Evolutionary conservation across 139 green algal species (phyloP), one percentile per base, ranked within the genome.

Genomic region (Auxenochlorella pyrenoidosa): DNA sequence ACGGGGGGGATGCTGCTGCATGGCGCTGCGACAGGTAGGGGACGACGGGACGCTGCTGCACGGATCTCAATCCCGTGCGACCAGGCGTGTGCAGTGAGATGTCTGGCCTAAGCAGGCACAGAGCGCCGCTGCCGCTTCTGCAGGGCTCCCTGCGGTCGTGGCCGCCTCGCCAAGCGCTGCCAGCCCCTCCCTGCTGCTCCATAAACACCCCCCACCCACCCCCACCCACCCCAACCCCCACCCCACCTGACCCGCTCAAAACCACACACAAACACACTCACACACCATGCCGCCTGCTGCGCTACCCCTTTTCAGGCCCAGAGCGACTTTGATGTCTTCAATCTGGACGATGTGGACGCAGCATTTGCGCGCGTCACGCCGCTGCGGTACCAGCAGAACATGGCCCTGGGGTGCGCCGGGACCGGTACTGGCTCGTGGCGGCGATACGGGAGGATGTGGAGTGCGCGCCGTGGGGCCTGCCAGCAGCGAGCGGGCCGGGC

Each of bases 331-430:
- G 59, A 90, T 3, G 47, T 88, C 0, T 98, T 96, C 84, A 83
- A 89, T 44, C 82, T 97, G 43, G 94, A 97, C 43, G 94, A 99
- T 79, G 91, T 99, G 34, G 95, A 98, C 82, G 80, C 73, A 26
- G 97, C 95, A 0, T 99, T 99, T 84, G 84, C 86, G 0, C 81
- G 82, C 73, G 90, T 93, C 38, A 88, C 72, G 19, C 73, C 79
- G 30, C 85, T 98, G 54, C 91, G 93, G 19, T 98, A 95, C 92
- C 88, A 90, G 44, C 96, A 98, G 87, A 87, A 81, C 24, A 66
- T 94, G 44, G 36, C 44, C 38, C 84, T 97, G 30, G 34, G 60
- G 82, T 88, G 89, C 24, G 75, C 54, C 54, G 15, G 13, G 13
- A 13, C 18, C 2, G 15, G 6, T 12, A 18, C 47, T 12, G 6